These are phyloP conservation scores for Inosperma sp. DNA, from an alignment of 768 basidiomycete genomes.

Conservation along the genomic window DNA sequence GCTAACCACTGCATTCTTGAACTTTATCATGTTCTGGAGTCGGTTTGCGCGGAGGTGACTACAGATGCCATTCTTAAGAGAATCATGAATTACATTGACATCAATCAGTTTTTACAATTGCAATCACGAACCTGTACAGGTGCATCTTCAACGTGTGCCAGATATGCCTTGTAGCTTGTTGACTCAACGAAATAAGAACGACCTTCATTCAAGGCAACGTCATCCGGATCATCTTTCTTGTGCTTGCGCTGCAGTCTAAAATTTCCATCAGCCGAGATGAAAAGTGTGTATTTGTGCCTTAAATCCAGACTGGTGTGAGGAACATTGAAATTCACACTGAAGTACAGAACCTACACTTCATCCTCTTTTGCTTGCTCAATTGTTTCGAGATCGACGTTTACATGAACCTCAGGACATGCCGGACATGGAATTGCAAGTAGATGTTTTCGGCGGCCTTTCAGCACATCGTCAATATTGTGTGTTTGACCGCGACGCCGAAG, in stretches of 20 bases:
- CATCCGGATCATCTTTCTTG: conserved; percentile 27
- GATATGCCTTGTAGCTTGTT: conserved; percentile 14
- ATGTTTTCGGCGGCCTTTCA: conserved; percentile 10
- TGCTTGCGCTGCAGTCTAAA: conserved; percentile 21
- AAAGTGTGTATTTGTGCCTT: conserved; percentile 23
- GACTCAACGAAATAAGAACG: conserved; percentile 22
- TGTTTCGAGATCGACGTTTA: conserved; percentile 23
- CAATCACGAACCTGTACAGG: background rate
- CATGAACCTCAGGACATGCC: conserved; percentile 26
- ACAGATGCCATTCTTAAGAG: conserved; percentile 21
- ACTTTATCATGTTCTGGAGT: background rate
- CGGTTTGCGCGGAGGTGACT: conserved; percentile 19
- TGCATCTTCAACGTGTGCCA: conserved; percentile 8
- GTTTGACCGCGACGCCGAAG: conserved; percentile 20
- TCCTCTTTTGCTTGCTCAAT: conserved; percentile 15
- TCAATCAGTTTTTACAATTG: background rate
- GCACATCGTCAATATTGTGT: conserved; percentile 15
- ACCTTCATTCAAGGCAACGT: conserved; percentile 25
- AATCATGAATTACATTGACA: background rate
- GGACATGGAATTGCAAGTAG: conserved; percentile 19
- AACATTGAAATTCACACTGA: background rate
- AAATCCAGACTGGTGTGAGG: conserved; percentile 1
- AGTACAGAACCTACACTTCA: conserved; percentile 13
- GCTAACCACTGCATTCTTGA: background rate
- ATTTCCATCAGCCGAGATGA: conserved; percentile 27